Percentiles rank a stretch among this genome's conserved stretches.
Evolutionary conservation across 371 early-diverging fungal genomes (phyloP).

Genomic region (Sporodiniella umbellata): DNA sequence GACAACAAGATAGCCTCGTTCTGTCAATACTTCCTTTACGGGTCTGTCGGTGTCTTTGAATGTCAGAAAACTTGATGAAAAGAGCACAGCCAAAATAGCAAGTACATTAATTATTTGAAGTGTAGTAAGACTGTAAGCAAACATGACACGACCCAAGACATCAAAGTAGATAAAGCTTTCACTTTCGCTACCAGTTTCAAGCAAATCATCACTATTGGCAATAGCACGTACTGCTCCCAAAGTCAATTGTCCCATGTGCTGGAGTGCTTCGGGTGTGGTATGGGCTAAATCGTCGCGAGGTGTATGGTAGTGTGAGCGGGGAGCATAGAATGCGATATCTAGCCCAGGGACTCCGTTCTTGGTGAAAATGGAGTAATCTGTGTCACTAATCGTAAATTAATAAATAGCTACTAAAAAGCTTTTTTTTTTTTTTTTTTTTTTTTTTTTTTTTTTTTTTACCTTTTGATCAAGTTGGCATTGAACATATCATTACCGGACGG

Average conservation of each 20-base stretch:
- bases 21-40: constrained; percentile 8
- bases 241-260: constrained; percentile 64
- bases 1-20: constrained; percentile 14
- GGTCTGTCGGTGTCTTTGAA: background rate
- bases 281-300: constrained; percentile 54
- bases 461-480: constrained; percentile 57
- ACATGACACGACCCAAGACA: constrained; percentile 47
- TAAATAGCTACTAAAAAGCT: background rate
- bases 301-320: constrained; percentile 72
- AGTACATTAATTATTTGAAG: constrained; percentile 36
- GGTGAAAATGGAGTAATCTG: constrained; percentile 67
- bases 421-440: background rate
- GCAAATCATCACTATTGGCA: constrained; percentile 37
- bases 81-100: constrained; percentile 34
- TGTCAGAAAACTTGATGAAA: constrained; percentile 15
- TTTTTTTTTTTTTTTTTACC: too few species aligned
- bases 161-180: constrained; percentile 50
- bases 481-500: constrained; percentile 72
- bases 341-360: constrained; percentile 63
- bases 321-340: constrained; percentile 71
- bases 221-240: constrained; percentile 39
- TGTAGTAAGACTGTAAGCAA: constrained; percentile 45
- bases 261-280: constrained; percentile 43
- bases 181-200: constrained; percentile 15
- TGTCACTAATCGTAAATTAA: constrained; percentile 43